Base-by-base conservation (phyloP, 768 basidiomycete genomes). In the Dioszegia hungarica region DNA sequence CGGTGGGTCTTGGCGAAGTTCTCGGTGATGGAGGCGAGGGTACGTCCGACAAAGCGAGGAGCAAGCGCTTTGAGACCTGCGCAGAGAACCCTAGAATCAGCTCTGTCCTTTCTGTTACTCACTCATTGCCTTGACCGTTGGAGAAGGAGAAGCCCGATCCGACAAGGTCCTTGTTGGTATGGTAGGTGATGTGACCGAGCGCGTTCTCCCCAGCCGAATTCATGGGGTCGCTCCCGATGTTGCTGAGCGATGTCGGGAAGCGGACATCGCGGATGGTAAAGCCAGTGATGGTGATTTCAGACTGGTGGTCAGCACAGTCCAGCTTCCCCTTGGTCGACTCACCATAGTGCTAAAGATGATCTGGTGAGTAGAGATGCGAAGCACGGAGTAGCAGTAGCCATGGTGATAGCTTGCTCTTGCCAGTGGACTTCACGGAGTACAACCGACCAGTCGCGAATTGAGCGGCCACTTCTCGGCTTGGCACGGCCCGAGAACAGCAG, bases 111-210 rank as follows among this genome's bases (percentile, higher is more conserved):
- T 17, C 1, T 14, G 29, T 15, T 9, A 57, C 64, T 54, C 52
- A 66, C 64, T 66, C 64, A 57, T 66, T 66, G 10, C 64, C 64
- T 38, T 66, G 64, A 9, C 64, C 64, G 33, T 66, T 66, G 24
- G 56, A 55, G 55, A 66, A 66, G n/a, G 64, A 66, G 47, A 57
- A 62, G 28, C 64, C 64, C 10, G 56, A 48, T 20, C 64, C 64
- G 22, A 55, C 44, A 14, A 66, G 58, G 11, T 54, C 57, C 5
- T 49, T 57, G 46, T 66, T 53, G 31, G 64, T 66, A 34, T 66
- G 60, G 41, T 62, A 66, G 12, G 54, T 49, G 34, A 66, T 55
- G 36, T 62, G 59, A 9, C 64, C 64, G 27, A 56, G 54, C 19
- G 64, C 64, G 41, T 66, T 62, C 44, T 66, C 64, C 0, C 64